A percentile compares a stretch with the other conserved stretches of the same genome.
These are phyloP conservation scores for Phytophthora quininea DNA, from an alignment of 352 stramenopile species.

Conservation along the genomic window DNA sequence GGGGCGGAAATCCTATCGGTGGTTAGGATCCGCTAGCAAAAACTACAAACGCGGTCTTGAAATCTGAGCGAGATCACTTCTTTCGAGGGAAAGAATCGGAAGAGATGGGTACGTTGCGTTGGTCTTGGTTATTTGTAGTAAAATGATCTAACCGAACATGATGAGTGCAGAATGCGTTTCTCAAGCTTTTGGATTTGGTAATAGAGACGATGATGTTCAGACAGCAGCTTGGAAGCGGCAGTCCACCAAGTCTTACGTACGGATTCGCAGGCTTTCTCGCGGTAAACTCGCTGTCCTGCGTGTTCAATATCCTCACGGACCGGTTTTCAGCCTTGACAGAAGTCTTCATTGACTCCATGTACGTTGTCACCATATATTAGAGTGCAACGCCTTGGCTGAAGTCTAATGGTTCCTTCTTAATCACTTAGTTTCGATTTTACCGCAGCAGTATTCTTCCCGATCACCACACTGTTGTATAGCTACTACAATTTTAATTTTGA, in stretches of 20 bases:
- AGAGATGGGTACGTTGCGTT: slow-evolving; percentile 22
- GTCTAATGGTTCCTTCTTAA: neutral
- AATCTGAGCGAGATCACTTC: slow-evolving; percentile 21
- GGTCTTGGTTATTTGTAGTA: neutral
- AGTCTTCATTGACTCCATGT: slow-evolving; percentile 35
- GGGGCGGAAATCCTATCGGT: neutral
- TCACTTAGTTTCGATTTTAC: slow-evolving; percentile 33
- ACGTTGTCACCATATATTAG: slow-evolving; percentile 1
- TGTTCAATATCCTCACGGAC: slow-evolving; percentile 18
- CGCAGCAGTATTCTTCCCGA: slow-evolving; percentile 32
- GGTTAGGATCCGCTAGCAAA: neutral
- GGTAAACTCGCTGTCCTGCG: slow-evolving; percentile 26
- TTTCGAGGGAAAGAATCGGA: slow-evolving; percentile 29
- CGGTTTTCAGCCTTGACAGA: slow-evolving; percentile 28
- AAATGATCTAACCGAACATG: neutral
- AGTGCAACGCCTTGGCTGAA: neutral
- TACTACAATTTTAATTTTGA: slow-evolving; percentile 38
- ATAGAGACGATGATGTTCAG: slow-evolving; percentile 21
- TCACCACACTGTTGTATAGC: slow-evolving; percentile 29
- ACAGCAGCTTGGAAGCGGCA: slow-evolving; percentile 15
- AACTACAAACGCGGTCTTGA: slow-evolving; percentile 1
- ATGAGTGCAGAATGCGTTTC: slow-evolving; percentile 26
- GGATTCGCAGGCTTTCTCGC: slow-evolving; percentile 18
- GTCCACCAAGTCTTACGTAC: slow-evolving; percentile 6
- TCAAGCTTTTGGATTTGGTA: slow-evolving; percentile 23